phyloP scores from a whole-genome alignment of 352 stramenopile genomes.

The Phytophthora lateralis region DNA sequence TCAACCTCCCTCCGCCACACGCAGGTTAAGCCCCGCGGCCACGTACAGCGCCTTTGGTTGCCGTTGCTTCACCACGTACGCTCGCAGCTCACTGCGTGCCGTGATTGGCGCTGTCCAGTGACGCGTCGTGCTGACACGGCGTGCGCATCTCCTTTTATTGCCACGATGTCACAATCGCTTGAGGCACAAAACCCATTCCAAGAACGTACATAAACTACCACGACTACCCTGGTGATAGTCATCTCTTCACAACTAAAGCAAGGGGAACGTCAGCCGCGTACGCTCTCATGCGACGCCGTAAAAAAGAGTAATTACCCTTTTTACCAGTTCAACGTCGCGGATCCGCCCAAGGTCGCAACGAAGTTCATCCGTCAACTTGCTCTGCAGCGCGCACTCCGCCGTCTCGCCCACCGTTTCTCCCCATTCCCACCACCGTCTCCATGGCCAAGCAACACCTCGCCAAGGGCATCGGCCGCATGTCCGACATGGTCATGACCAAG shows the following conservation, averaged over 20 bases:
- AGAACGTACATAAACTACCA: background rate
- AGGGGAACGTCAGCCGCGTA: conserved; percentile 29
- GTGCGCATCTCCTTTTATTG: conserved; percentile 17
- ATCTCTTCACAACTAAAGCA: conserved; percentile 2
- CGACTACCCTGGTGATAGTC: background rate
- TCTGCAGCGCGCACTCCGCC: conserved; percentile 16
- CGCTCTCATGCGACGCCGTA: conserved; percentile 29
- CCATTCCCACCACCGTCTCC: conserved; percentile 2
- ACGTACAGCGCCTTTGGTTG: background rate
- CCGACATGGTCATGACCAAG: conserved; percentile 84
- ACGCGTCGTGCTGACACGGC: conserved; percentile 13
- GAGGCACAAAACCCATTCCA: conserved; percentile 7
- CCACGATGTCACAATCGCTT: conserved; percentile 1
- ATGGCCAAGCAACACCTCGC: conserved; percentile 79
- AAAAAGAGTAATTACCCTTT: conserved; percentile 35
- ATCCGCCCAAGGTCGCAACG: background rate
- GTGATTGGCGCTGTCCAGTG: conserved; percentile 19
- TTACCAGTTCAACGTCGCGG: conserved; percentile 33
- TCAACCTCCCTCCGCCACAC: conserved; percentile 5
- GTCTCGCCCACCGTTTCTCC: background rate
- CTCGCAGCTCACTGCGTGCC: conserved; percentile 19
- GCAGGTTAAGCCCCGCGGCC: too few relatives aligned
- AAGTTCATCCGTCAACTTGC: conserved; percentile 29
- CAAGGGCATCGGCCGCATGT: conserved; percentile 84
- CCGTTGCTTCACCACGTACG: conserved; percentile 18